phyloP scores from a whole-genome alignment of 2,329 filamentous ascomycete genomes.

The Fusarium irregulare region DNA sequence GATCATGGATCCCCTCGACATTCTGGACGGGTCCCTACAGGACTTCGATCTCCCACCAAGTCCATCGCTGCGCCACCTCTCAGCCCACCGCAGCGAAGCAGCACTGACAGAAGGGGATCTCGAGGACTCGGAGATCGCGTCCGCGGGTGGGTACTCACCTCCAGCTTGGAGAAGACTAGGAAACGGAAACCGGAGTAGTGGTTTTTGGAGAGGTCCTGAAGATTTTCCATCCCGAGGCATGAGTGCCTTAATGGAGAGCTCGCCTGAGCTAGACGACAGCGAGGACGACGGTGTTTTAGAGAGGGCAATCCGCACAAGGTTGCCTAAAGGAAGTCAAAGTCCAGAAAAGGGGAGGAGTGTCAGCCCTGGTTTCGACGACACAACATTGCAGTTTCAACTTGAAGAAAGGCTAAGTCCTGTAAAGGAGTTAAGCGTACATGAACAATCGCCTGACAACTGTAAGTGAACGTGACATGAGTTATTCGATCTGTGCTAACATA shows the following conservation, averaged over 20 bases:
- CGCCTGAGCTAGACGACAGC: slow-evolving; percentile 45
- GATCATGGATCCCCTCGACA: slow-evolving; percentile 54
- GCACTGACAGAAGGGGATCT: slow-evolving; percentile 51
- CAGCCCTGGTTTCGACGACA: slow-evolving; percentile 60
- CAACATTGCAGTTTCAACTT: slow-evolving; percentile 53
- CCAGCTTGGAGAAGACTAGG: slow-evolving; percentile 70
- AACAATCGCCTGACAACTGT: slow-evolving; percentile 62
- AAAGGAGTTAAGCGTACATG: slow-evolving; percentile 34
- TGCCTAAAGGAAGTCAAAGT: slow-evolving; percentile 67
- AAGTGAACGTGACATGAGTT: slow-evolving; percentile 43
- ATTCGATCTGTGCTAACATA: slow-evolving; percentile 7
- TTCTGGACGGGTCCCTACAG: slow-evolving; percentile 64
- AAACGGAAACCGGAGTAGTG: slow-evolving; percentile 68
- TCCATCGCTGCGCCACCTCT: slow-evolving; percentile 50
- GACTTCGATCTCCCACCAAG: slow-evolving; percentile 65
- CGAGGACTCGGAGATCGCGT: slow-evolving; percentile 60
- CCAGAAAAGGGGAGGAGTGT: slow-evolving; percentile 62
- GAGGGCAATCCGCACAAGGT: slow-evolving; percentile 64
- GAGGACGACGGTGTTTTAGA: slow-evolving; percentile 59
- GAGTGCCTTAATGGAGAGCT: slow-evolving; percentile 41
- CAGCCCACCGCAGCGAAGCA: slow-evolving; percentile 51
- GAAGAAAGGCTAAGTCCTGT: slow-evolving; percentile 43
- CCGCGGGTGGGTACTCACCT: slow-evolving; percentile 68
- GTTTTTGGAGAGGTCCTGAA: slow-evolving; percentile 69
- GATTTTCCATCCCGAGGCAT: slow-evolving; percentile 59